phyloP scores from a whole-genome alignment of 2,329 filamentous ascomycete species.

The Teratosphaeria viscida region DNA sequence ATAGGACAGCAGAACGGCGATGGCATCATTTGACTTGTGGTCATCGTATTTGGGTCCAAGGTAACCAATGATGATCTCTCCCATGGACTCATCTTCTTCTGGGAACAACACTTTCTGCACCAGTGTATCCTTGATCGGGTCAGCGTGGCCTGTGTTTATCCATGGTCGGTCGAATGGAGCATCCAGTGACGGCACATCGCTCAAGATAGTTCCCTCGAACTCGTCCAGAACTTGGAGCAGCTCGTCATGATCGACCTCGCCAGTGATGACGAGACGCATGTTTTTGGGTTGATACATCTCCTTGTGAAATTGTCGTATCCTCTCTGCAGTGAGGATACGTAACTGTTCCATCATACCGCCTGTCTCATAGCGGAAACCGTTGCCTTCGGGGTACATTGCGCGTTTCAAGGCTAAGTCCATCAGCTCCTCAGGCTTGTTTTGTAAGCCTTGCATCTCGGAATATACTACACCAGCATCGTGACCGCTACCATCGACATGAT shows the following conservation, averaged over 20 bases:
- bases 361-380: slow-evolving; percentile 96
- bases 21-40: slow-evolving; percentile 47
- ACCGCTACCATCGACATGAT: slow-evolving; percentile 86
- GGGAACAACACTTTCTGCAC: slow-evolving; percentile 81
- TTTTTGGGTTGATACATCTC: slow-evolving; percentile 99
- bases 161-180: slow-evolving; percentile 78
- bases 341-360: slow-evolving; percentile 92
- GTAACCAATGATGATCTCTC: slow-evolving; percentile 77
- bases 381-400: slow-evolving; percentile 74
- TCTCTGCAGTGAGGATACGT: slow-evolving; percentile 72
- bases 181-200: slow-evolving; percentile 65
- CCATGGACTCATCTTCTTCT: slow-evolving; percentile 89
- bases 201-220: slow-evolving; percentile 79
- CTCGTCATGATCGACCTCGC: slow-evolving; percentile 74
- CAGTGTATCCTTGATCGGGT: slow-evolving; percentile 58
- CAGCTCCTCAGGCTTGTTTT: slow-evolving; percentile 73
- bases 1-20: slow-evolving; percentile 74
- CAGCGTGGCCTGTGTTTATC: slow-evolving; percentile 68
- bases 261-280: slow-evolving; percentile 81
- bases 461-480: slow-evolving; percentile 86
- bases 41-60: slow-evolving; percentile 77
- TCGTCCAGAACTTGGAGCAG: slow-evolving; percentile 71
- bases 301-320: slow-evolving; percentile 87
- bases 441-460: slow-evolving; percentile 95
- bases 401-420: slow-evolving; percentile 77